Conservation (phyloP, 2,329 filamentous ascomycete species). For the Daldinia sp. region DNA sequence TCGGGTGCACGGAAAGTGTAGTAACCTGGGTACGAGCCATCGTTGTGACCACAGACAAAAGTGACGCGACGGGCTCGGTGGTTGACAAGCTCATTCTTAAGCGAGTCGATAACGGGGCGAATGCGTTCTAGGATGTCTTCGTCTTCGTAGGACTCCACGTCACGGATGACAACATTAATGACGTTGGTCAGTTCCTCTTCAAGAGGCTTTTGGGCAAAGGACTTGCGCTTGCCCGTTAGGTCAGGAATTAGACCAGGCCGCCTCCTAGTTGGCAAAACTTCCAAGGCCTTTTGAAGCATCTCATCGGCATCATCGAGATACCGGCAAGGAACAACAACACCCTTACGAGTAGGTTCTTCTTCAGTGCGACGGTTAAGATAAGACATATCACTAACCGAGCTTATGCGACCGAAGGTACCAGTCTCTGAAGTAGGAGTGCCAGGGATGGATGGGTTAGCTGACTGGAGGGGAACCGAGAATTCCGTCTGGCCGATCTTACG, state of each 20-base stretch:
- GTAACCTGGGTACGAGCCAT: conserved; percentile 95
- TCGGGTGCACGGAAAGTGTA: conserved; percentile 95
- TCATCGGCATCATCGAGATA: conserved; percentile 97
- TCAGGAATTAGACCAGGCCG: conserved; percentile 72
- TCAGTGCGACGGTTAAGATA: conserved; percentile 79
- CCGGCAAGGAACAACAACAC: conserved; percentile 91
- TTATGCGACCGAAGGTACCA: conserved; percentile 77
- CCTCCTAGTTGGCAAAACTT: conserved; percentile 76
- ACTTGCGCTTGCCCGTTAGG: conserved; percentile 75
- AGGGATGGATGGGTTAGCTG: conserved; percentile 85
- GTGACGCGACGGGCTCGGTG: conserved; percentile 88
- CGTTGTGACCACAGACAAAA: conserved; percentile 94
- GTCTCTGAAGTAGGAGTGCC: conserved; percentile 71
- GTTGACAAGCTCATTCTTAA: conserved; percentile 83
- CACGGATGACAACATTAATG: conserved; percentile 88
- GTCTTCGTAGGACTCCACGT: conserved; percentile 85
- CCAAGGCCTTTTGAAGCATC: conserved; percentile 81
- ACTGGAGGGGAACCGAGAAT: conserved; percentile 81
- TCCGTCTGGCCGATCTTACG: conserved; percentile 93
- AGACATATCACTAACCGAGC: conserved; percentile 96
- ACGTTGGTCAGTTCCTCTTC: conserved; percentile 88
- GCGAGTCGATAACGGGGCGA: conserved; percentile 75
- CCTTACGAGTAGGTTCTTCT: conserved; percentile 83
- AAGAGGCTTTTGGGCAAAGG: conserved; percentile 61
- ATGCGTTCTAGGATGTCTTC: conserved; percentile 81